Percentiles rank a stretch among this genome's conserved stretches.
These are phyloP conservation scores for Boletus subparvulus DNA, from an alignment of 768 basidiomycete species.

Conservation along the genomic window DNA sequence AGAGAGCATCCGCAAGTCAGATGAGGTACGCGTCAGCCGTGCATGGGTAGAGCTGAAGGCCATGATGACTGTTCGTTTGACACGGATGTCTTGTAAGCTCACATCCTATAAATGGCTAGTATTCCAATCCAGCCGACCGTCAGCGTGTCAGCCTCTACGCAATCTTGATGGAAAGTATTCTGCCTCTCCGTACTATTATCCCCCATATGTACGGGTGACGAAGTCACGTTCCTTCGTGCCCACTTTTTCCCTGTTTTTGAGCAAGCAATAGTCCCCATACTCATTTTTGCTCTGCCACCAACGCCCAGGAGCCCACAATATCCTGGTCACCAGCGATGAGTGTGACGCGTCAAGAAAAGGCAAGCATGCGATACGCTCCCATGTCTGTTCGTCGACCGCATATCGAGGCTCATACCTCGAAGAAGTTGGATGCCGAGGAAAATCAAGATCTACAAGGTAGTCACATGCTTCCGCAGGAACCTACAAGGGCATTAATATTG, in stretches of 20 bases:
- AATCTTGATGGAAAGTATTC: slow-evolving; percentile 1
- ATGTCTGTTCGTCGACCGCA: slow-evolving; percentile 57
- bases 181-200: slow-evolving; percentile 10
- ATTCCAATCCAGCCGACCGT: slow-evolving; percentile 19
- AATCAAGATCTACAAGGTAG: slow-evolving; percentile 89
- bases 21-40: slow-evolving; percentile 40
- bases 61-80: slow-evolving; percentile 9
- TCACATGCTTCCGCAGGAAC: slow-evolving; percentile 73
- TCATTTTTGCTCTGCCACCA: slow-evolving; percentile 67
- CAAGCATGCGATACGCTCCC: slow-evolving; percentile 80
- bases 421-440: slow-evolving; percentile 61
- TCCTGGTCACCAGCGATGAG: slow-evolving; percentile 70
- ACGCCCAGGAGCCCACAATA: slow-evolving; percentile 76
- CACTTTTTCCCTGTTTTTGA: slow-evolving; percentile 55
- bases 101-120: slow-evolving; percentile 8
- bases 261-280: slow-evolving; percentile 89
- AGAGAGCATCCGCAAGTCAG: slow-evolving; percentile 40
- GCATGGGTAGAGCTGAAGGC: slow-evolving; percentile 16
- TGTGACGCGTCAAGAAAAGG: slow-evolving; percentile 82
- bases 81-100: not conserved
- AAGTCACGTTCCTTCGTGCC: slow-evolving; percentile 26
- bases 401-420: slow-evolving; percentile 79
- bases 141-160: slow-evolving; percentile 20
- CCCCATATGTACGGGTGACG: slow-evolving; percentile 4
- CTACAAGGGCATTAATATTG: slow-evolving; percentile 37